These are phyloP conservation scores for Phlyctochytrium planicorne DNA, from an alignment of 192 early-diverging fungal species.

Conservation along the genomic window DNA sequence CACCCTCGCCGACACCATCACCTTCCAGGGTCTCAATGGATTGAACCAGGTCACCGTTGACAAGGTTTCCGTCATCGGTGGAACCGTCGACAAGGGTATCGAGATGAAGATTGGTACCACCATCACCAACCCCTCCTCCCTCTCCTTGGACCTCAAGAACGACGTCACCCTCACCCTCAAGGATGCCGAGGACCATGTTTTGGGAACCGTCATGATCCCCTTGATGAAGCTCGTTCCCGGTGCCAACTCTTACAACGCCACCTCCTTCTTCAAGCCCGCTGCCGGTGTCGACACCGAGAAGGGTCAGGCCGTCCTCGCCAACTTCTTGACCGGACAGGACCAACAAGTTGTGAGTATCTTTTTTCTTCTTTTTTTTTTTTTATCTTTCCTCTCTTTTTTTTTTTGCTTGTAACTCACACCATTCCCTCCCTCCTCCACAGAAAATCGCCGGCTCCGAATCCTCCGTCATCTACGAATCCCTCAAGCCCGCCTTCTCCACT, in stretches of 20 bases:
- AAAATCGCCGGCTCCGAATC: constrained; percentile 4
- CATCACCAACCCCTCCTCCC: neutral
- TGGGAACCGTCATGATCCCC: neutral
- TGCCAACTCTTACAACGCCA: neutral
- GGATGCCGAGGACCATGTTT: neutral
- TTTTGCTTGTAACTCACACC: neutral
- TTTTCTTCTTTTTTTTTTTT: neutral
- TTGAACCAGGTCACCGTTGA: neutral
- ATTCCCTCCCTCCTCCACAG: neutral
- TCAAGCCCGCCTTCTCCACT: constrained; percentile 10
- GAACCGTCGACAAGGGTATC: neutral
- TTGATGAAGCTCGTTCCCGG: neutral
- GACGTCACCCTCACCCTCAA: neutral
- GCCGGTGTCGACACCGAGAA: neutral
- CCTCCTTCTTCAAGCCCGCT: neutral
- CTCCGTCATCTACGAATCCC: constrained; percentile 17
- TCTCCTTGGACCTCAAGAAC: neutral
- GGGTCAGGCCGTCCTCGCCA: neutral
- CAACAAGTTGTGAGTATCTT: neutral
- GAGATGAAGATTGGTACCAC: neutral
- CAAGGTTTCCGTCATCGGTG: neutral
- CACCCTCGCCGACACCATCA: neutral
- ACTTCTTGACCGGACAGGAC: neutral
- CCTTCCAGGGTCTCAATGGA: neutral
- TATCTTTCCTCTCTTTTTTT: neutral